Base-by-base conservation (phyloP, 148 eudicot genomes). In the Hydrangea macrophylla region DNA sequence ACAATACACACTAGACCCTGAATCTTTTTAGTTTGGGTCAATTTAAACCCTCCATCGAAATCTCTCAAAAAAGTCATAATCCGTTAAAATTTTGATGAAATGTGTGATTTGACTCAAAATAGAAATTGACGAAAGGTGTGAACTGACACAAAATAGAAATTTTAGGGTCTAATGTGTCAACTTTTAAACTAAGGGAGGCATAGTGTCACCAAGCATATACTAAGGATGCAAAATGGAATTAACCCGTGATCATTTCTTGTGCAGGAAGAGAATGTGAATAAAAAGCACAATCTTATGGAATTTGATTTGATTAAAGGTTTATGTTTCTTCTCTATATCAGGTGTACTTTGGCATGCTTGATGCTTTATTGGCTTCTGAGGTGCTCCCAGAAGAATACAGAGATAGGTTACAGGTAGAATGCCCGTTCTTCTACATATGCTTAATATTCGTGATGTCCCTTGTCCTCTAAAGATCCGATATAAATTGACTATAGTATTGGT, bases 331-430 rank as follows among this genome's bases (percentile, higher is more conserved):
- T 66, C 45, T 58, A 22, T 65, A 70, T 69, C 84, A 92, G 98
- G 98, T 92, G 5, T 92, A 92, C 79, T 92, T 92, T 65, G 94
- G 94, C 20, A 92, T 92, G 98, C 88, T 92, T 66, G 98, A 92
- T 53, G 98, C 98, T 28, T 81, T 92, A 64, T 84, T 92, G 81
- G 92, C 96, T 75, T 90, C 96, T 45, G 96, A 90, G 73, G 88
- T 80, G 73, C 88, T 92, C 27, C 98, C 98, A 5, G 98, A 90
- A 81, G 98, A 92, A 68, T 92, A 81, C 48, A 86, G 90, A 75
- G 79, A 88, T 65, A 90, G 84, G 22, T 86, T 82, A 70, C 98
- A 92, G 88, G 98, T 92, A 65, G 75, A 76, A 25, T 48, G 15
- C 60, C 6, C 1, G 28, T 22, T 55, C 64, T 22, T 55, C 64